phyloP scores from a whole-genome alignment of 106 monocot genomes.

The Platanthera guangdongensis region DNA sequence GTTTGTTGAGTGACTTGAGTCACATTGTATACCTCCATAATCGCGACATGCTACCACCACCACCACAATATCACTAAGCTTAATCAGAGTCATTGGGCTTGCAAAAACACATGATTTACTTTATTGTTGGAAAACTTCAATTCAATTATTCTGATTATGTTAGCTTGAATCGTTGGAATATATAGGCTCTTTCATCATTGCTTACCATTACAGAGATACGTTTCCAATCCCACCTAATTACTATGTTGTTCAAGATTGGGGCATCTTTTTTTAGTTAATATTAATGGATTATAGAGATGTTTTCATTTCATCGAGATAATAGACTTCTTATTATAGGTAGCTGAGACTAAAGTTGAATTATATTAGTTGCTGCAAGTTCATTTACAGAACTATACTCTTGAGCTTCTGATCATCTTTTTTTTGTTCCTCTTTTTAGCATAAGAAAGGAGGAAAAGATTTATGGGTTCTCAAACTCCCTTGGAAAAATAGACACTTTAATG shows the following conservation, averaged over 20 bases:
- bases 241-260: not conserved
- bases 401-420: not conserved
- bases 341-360: not conserved
- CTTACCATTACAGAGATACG: not conserved
- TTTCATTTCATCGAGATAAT: not conserved
- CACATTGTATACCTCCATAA: not conserved
- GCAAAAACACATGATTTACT: not conserved
- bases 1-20: constrained; percentile 1
- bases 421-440: not conserved
- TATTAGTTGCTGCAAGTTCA: not conserved
- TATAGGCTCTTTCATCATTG: not conserved
- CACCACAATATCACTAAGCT: not conserved
- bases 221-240: not conserved
- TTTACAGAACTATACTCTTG: not conserved
- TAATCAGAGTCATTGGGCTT: not conserved
- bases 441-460: not conserved
- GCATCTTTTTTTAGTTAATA: not conserved
- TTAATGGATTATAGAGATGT: not conserved
- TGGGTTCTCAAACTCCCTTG: not conserved
- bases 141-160: not conserved
- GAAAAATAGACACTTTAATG: not conserved
- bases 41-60: not conserved
- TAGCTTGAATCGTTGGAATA: not conserved
- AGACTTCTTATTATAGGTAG: not conserved
- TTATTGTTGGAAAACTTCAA: not conserved